phyloP scores from a whole-genome alignment of 2,329 filamentous ascomycete species.

The Arthrobotrys entomopaga region DNA sequence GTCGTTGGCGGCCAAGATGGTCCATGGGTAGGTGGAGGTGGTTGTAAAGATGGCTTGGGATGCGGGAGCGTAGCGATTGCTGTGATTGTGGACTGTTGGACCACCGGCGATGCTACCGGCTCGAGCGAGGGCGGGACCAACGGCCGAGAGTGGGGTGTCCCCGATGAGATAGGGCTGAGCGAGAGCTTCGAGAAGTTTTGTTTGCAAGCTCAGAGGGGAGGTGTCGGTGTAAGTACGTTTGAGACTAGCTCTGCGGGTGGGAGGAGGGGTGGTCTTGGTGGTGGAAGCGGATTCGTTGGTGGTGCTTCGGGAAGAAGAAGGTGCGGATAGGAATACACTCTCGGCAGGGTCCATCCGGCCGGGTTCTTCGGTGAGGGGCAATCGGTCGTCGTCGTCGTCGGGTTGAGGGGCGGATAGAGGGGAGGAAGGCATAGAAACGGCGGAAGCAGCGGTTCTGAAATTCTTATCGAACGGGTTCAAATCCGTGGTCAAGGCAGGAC shows the following conservation, averaged over 20 bases:
- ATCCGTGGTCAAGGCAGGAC: constrained; percentile 77
- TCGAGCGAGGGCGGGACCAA: constrained; percentile 38
- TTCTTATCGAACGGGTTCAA: constrained; percentile 87
- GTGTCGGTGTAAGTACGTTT: constrained; percentile 91
- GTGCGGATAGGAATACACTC: constrained; percentile 63
- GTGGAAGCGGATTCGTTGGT: constrained; percentile 70
- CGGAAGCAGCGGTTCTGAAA: constrained; percentile 68
- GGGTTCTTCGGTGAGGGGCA: constrained; percentile 55
- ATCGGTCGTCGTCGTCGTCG: constrained; percentile 10
- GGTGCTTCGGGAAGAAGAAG: constrained; percentile 67
- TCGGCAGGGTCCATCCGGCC: constrained; percentile 46
- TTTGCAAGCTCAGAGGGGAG: constrained; percentile 77
- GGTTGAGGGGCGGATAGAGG: constrained; percentile 36
- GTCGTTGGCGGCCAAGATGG: constrained; percentile 94
- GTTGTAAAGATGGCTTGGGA: constrained; percentile 98
- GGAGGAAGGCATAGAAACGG: constrained; percentile 58
- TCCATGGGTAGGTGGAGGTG: constrained; percentile 90
- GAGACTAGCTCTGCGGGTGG: constrained; percentile 73
- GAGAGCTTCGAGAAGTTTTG: constrained; percentile 84
- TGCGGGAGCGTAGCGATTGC: constrained; percentile 87
- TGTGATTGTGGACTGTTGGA: constrained; percentile 81
- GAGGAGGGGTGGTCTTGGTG: constrained; percentile 67
- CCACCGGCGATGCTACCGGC: constrained; percentile 60
- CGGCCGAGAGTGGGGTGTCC: constrained; percentile 56
- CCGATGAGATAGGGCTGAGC: constrained; percentile 78